These are phyloP conservation scores for Aspergillus novoparasiticus DNA, from an alignment of 2,329 filamentous ascomycete species.

Conservation along the genomic window DNA sequence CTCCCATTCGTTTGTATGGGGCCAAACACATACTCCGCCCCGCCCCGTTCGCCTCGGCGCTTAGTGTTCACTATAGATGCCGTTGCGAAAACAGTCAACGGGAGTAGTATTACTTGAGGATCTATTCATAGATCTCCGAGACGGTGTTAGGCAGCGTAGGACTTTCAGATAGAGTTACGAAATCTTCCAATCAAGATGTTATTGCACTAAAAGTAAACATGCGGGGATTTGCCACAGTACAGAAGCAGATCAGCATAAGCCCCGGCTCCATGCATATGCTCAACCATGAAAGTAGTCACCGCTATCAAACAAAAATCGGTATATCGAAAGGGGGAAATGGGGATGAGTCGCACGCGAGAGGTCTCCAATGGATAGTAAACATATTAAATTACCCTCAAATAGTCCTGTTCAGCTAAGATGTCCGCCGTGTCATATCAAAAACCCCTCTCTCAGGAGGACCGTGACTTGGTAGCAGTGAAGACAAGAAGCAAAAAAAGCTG, in stretches of 20 bases:
- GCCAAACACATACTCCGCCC: background rate
- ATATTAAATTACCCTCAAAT: slow-evolving; percentile 22
- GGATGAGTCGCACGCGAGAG: background rate
- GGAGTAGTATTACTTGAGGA: background rate
- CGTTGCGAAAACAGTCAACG: background rate
- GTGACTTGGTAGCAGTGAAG: slow-evolving; percentile 4
- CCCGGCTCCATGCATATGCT: background rate
- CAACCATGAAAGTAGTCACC: background rate
- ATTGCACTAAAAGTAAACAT: background rate
- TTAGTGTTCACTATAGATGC: background rate
- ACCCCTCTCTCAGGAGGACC: slow-evolving; percentile 6
- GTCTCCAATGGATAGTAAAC: slow-evolving; percentile 8
- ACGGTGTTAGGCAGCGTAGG: background rate
- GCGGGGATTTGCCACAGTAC: background rate
- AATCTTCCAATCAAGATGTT: background rate
- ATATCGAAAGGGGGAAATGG: background rate
- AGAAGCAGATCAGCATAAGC: background rate
- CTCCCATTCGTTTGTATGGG: background rate
- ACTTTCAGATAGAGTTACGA: background rate
- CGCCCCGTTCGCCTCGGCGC: background rate
- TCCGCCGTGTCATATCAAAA: slow-evolving; percentile 11
- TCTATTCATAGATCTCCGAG: background rate
- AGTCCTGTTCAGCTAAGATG: slow-evolving; percentile 10
- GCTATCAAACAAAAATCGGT: background rate
- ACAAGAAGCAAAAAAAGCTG: slow-evolving; percentile 7